Evolutionary conservation across 1,284 basidiomycete species (phyloP).

Genomic region (Microstroma glucosiphilum): DNA sequence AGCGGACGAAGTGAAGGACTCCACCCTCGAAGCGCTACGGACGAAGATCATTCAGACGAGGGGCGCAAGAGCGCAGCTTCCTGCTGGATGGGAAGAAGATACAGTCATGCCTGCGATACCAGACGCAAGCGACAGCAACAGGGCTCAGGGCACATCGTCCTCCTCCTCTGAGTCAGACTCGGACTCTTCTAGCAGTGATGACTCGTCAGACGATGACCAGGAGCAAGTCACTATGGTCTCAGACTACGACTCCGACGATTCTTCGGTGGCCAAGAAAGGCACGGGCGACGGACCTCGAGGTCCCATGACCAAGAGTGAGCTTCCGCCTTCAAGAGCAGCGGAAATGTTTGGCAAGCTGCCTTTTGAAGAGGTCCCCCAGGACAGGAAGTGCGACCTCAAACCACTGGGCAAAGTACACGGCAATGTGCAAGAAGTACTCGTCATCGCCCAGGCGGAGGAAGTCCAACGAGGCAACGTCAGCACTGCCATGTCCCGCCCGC

Average conservation of each 20-base stretch:
- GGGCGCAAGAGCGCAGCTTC: background rate
- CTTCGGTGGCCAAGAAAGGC: background rate
- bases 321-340: background rate
- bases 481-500: background rate
- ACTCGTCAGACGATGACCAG: constrained; percentile 1
- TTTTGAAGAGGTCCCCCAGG: background rate
- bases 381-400: background rate
- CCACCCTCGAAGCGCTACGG: constrained; percentile 4
- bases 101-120: background rate
- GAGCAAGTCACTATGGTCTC: background rate
- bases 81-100: background rate
- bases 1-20: no score
- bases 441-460: constrained; percentile 4
- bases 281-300: background rate
- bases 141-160: background rate
- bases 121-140: background rate
- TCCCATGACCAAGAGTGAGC: constrained; percentile 6
- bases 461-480: background rate
- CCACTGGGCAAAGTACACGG: constrained; percentile 3
- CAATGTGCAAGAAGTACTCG: background rate
- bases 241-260: constrained; percentile 2
- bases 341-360: constrained; percentile 1
- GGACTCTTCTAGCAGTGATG: background rate
- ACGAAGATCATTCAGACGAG: background rate
- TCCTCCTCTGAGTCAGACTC: constrained; percentile 1